Conservation (phyloP, 495 filamentous ascomycete species). For the Pyrenula massariospora region DNA sequence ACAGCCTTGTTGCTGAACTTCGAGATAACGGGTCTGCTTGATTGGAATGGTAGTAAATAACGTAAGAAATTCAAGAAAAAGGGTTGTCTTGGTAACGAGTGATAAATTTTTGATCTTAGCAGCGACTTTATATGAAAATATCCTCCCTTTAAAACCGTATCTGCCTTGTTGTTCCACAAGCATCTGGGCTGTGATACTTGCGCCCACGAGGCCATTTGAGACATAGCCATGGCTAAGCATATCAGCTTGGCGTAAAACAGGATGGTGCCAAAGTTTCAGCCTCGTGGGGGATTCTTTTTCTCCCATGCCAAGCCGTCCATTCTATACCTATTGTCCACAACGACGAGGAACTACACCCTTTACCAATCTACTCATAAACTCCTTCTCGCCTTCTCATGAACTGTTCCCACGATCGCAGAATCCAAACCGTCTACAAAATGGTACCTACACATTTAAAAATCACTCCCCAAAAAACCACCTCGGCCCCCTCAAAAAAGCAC, state of each 20-base stretch:
- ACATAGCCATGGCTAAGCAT: background rate
- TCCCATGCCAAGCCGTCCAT: background rate
- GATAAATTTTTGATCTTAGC: background rate
- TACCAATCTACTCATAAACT: too few species aligned
- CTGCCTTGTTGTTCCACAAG: background rate
- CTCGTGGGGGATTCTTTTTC: background rate
- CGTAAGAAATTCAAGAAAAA: background rate
- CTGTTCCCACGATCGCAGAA: too few species aligned
- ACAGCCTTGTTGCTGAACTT: background rate
- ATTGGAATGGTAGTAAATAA: background rate
- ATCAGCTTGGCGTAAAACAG: background rate
- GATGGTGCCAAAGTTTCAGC: background rate
- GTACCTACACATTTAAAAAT: too few species aligned
- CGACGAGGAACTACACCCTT: background rate
- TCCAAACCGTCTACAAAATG: too few species aligned
- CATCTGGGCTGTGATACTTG: background rate
- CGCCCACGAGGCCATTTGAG: background rate
- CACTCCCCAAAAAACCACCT: too few species aligned
- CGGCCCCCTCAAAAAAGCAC: too few species aligned
- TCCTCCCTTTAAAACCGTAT: background rate
- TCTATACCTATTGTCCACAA: background rate
- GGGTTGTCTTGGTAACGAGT: background rate
- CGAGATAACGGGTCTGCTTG: background rate
- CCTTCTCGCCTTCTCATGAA: too few species aligned
- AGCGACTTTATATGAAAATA: background rate